Evolutionary conservation across 768 basidiomycete species (phyloP), one percentile per base, ranked within the genome.

Genomic region (Dentipellis fragilis): DNA sequence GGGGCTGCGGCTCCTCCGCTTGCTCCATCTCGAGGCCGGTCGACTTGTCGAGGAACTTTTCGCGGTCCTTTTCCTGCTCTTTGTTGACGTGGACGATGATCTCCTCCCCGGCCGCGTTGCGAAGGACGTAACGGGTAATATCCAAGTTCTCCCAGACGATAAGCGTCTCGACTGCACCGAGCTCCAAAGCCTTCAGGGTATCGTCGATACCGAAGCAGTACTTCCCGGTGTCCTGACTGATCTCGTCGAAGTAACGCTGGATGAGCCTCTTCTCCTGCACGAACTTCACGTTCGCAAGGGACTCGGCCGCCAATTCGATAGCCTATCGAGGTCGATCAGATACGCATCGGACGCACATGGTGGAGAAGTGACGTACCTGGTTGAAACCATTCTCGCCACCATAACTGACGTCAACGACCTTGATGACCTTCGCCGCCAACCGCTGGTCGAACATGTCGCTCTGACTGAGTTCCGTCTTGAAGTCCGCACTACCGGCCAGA

Each of bases 341-440:
- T 22, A 46, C 45, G 9, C 51, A 54, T 16, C 10, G 29, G 29
- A 29, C 23, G 7, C 35, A 40, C 34, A 8, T 16, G 57, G 50
- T 38, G 21, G 49, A 7, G 3, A 46, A 7, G 14, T n/a, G 46
- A 64, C 73, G n/a, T 51, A 89, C 92, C 80, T 99, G 96, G 68
- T 98, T 98, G 75, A 98, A 99, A 23, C 96, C 96, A 68, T 97
- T 96, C 74, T 97, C 94, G 49, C 95, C 94, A 45, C 96, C 96
- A 64, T 99, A 99, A 60, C 89, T 92, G 64, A 99, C 94, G 73
- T 99, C 96, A 56, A 99, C 96, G 48, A 97, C 84, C 72, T 97
- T 97, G 79, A 98, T 91, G 59, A 99, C 76, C 75, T 97, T 98
- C 36, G 92, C 84, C 1, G 67, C 85, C 65, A 99, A 75, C 46